Conservation (phyloP, 495 filamentous ascomycete species). For the Beverwykella pulmonaria region DNA sequence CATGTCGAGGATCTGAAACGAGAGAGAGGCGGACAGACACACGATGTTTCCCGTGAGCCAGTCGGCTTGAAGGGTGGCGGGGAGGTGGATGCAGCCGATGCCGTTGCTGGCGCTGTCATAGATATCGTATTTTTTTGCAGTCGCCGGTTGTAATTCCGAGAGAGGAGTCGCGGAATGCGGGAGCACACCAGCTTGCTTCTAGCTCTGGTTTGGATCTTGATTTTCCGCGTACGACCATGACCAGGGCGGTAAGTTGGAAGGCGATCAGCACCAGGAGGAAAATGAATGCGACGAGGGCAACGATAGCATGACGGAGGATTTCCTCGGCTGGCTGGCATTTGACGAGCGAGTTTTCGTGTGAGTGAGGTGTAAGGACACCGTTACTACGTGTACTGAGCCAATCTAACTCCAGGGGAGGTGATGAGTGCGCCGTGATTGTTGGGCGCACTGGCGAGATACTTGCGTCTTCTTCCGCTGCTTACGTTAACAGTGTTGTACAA, state of each 20-base stretch:
- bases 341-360: too few relatives aligned
- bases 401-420: neutral
- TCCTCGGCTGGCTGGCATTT: neutral
- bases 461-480: too few relatives aligned
- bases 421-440: neutral
- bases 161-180: constrained; percentile 12
- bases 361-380: neutral
- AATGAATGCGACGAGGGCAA: constrained; percentile 11
- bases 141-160: constrained; percentile 3
- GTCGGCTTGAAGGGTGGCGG: neutral
- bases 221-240: neutral
- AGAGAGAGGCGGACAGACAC: neutral
- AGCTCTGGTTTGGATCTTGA: neutral
- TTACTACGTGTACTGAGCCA: neutral
- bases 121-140: constrained; percentile 4
- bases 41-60: constrained; percentile 12
- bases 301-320: neutral
- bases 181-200: constrained; percentile 6
- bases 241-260: constrained; percentile 1
- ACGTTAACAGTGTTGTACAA: neutral
- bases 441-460: neutral
- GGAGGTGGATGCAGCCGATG: constrained; percentile 8
- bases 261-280: neutral
- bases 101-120: constrained; percentile 14
- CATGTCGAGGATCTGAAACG: constrained; percentile 4